Percentiles rank a stretch among this genome's conserved stretches.
These are phyloP conservation scores for Magnaporthiopsis incrustans DNA, from an alignment of 2,329 filamentous ascomycete species.

Conservation along the genomic window DNA sequence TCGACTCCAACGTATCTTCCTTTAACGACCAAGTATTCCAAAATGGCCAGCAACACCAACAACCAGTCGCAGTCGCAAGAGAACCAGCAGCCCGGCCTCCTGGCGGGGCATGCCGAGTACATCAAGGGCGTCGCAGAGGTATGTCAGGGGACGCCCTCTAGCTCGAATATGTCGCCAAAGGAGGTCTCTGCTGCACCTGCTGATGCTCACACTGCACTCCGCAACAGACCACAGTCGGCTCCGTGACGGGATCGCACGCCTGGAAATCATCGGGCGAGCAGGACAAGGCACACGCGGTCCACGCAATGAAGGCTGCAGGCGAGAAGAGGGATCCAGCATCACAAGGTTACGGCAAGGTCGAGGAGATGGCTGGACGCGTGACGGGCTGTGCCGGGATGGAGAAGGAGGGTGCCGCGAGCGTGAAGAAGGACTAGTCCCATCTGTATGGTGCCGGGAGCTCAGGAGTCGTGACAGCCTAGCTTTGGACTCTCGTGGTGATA, in stretches of 20 bases:
- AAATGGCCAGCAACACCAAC: slow-evolving; percentile 22
- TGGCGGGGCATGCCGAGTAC: slow-evolving; percentile 58
- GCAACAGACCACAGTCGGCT: slow-evolving; percentile 48
- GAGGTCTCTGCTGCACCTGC: background rate
- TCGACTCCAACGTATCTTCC: background rate
- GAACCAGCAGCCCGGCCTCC: slow-evolving; percentile 46
- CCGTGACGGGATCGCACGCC: slow-evolving; percentile 50
- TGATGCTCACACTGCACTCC: rapidly evolving
- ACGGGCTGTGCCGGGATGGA: slow-evolving; percentile 65
- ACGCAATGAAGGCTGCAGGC: slow-evolving; percentile 53
- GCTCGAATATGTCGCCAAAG: background rate
- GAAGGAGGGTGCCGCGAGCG: slow-evolving; percentile 49
- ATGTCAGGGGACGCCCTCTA: slow-evolving; percentile 16
- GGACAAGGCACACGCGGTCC: slow-evolving; percentile 54
- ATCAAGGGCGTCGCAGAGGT: slow-evolving; percentile 62
- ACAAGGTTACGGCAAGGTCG: slow-evolving; percentile 53
- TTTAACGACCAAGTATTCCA: background rate
- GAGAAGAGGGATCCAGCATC: slow-evolving; percentile 43
- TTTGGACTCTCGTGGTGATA: background rate
- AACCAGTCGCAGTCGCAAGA: slow-evolving; percentile 13
- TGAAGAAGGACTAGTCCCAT: slow-evolving; percentile 15
- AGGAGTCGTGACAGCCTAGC: background rate
- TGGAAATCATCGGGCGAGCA: slow-evolving; percentile 58
- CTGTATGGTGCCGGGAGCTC: background rate
- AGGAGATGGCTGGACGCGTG: slow-evolving; percentile 55